These are phyloP conservation scores for Voacanga thouarsii DNA, from an alignment of 257 asterid genomes.

Conservation along the genomic window DNA sequence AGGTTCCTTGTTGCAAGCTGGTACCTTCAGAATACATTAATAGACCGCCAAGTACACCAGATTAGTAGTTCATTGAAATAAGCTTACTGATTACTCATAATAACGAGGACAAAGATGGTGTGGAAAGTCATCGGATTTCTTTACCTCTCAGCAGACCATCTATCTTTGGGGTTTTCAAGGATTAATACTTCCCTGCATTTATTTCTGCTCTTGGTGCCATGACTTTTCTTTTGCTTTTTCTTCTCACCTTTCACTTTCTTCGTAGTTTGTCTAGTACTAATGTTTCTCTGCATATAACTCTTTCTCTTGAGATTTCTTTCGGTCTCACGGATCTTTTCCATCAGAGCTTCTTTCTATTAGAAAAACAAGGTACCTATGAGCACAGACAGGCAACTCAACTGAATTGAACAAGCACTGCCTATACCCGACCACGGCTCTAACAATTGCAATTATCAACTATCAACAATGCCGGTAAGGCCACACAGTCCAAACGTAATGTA, in stretches of 20 bases:
- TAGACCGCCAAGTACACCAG: background rate
- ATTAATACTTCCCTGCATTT: conserved; percentile 47
- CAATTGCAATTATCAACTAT: too few species aligned
- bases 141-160: conserved; percentile 95
- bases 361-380: too few species aligned
- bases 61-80: background rate
- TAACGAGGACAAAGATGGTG: background rate
- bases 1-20: conserved; percentile 71
- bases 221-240: conserved; percentile 37
- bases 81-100: background rate
- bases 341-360: conserved; percentile 29
- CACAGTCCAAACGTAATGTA: too few species aligned
- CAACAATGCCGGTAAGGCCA: too few species aligned
- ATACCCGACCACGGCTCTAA: too few species aligned
- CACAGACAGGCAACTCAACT: too few species aligned
- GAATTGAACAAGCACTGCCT: too few species aligned
- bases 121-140: background rate
- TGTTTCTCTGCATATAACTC: conserved; percentile 60
- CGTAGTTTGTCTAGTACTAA: conserved; percentile 31
- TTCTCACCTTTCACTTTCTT: conserved; percentile 47
- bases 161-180: conserved; percentile 69
- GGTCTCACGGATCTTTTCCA: conserved; percentile 30
- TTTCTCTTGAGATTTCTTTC: conserved; percentile 60
- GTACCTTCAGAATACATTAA: conserved; percentile 46
- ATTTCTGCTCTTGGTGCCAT: conserved; percentile 28